Base-by-base conservation (phyloP, 768 basidiomycete genomes). In the Gloeopeniophorella convolvens region DNA sequence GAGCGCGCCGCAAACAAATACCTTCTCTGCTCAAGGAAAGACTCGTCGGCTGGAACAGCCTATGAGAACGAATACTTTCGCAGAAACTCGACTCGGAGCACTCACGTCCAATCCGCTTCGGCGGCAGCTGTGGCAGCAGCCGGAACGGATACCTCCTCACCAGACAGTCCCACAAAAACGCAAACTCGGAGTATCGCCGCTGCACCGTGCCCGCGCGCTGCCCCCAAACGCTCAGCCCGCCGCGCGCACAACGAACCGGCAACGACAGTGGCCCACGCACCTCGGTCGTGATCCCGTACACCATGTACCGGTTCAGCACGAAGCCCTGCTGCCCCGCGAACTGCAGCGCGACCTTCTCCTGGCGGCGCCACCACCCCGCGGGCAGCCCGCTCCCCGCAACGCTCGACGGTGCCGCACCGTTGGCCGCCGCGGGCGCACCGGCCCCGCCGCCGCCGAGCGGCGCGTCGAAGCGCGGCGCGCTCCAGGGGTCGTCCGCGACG, bases 131-230 rank as follows among this genome's bases (percentile, higher is more conserved):
- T 15, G 89, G 83, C 56, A 97, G 77, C 21, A 98, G 70, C 40
- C 96, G 82, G 77, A 97, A 98, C 1, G 96, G 94, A 70, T 97
- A 97, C 46, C 93, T 79, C 57, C 83, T 80, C 44, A 79, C 66
- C 36, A 99, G 72, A 55, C 82, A 85, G 56, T 97, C 93, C 80
- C 89, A 87, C 23, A 98, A 71, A 66, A 86, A 93, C 9, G 77
- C 77, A 64, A 98, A 99, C 65, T 99, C 96, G 6, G 89, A 91
- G 65, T 97, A 99, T 50, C 96, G 78, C 45, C 95, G 73, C 24
- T 81, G 73, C 18, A 97, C 88, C 12, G 89, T 71, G 11, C 76
- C 70, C 4, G 78, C 80, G 42, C 81, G 75, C 76, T 90, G 24
- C 12, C 13, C 24, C 36, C 15, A 33, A 18, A 37, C 33, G 24